These are phyloP conservation scores for Rhododendron ovatum DNA, from an alignment of 148 eudicot species.

Conservation along the genomic window DNA sequence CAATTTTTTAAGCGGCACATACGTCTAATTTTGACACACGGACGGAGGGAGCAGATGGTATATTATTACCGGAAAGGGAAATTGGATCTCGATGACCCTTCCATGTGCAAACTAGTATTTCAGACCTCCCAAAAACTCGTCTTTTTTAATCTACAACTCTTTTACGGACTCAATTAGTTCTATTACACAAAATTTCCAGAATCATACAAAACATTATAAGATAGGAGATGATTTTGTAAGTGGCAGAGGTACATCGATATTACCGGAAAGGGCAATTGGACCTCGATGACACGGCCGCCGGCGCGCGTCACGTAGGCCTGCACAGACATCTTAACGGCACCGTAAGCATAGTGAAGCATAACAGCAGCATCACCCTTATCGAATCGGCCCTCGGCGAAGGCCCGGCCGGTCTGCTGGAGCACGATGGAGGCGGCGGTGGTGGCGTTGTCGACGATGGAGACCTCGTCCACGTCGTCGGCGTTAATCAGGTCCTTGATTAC, in stretches of 20 bases:
- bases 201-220: too few relatives aligned
- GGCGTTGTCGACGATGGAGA: constrained; percentile 90
- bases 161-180: too few relatives aligned
- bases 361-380: constrained; percentile 58
- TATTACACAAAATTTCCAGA: too few relatives aligned
- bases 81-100: background rate
- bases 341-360: constrained; percentile 80
- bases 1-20: background rate
- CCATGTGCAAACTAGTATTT: background rate
- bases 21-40: background rate
- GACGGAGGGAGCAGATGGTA: background rate
- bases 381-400: constrained; percentile 44
- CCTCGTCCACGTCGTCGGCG: constrained; percentile 62
- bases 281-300: constrained; percentile 82
- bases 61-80: background rate
- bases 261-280: constrained; percentile 72
- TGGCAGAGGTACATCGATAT: background rate
- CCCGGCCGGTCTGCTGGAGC: constrained; percentile 60
- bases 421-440: constrained; percentile 93
- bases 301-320: constrained; percentile 74
- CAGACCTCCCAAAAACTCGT: too few relatives aligned
- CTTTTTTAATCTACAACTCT: too few relatives aligned
- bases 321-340: constrained; percentile 80
- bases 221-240: too few relatives aligned
- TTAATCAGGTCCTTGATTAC: constrained; percentile 58